Evolutionary conservation across 2,329 filamentous ascomycete genomes (phyloP), one percentile per base, ranked within the genome.

Genomic region (Alternaria gaisen): DNA sequence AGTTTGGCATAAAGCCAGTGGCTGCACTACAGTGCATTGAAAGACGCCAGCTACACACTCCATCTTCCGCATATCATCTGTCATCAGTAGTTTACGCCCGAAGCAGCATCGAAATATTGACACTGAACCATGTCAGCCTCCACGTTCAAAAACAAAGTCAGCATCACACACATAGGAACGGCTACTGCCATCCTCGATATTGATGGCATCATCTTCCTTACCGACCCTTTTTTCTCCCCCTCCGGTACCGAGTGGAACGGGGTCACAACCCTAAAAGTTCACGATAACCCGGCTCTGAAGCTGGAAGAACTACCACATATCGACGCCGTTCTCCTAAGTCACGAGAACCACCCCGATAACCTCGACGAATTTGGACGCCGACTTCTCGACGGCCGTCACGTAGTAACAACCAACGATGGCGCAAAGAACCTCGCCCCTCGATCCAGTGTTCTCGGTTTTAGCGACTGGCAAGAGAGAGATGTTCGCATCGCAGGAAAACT

Each of bases 341-440:
- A 85, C 58, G 83, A 85, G 67, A 81, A 85, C 67, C 83, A 85
- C 58, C 72, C 75, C 0, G 83, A 85, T 61, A 85, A 85, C 60
- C 76, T 86, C 2, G 83, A 85, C 34, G 74, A 79, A 2, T 63
- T 80, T 0, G 83, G 83, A 22, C 82, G 83, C 5, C 75, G 65
- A 8, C 75, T 84, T 0, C 77, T 85, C 6, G 76, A 84, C 48
- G 83, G 81, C 4, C 81, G 82, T 8, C 72, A 68, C 3, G 83
- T 85, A 5, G 72, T 84, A 30, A 84, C 83, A 0, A 84, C 83
- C 1, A 55, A 73, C 1, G 81, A 83, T 32, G 83, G 83, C 1
- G 81, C 80, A 0, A 74, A 72, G 20, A 82, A 83, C 1, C 78
- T 85, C 0, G 72, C 73, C 0, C 81, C 81, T 0, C 77, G 82